Evolutionary conservation across 139 green algal species (phyloP).

Genomic region (Pycnococcus provasolii): DNA sequence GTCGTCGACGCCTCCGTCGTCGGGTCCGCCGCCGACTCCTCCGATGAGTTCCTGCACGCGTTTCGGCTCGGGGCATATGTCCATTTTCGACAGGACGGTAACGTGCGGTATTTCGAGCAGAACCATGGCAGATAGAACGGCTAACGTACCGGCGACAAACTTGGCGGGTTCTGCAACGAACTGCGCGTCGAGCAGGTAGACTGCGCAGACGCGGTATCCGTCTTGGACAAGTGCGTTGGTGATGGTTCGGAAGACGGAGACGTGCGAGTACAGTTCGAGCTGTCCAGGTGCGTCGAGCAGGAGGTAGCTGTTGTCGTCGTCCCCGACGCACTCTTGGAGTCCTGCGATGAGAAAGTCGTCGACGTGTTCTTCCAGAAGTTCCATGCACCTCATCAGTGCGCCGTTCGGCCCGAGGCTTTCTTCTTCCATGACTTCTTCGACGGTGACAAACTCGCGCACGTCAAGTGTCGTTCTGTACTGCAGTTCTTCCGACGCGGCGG

Average conservation of each 20-base stretch:
- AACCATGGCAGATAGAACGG: constrained; percentile 71
- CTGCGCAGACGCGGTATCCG: constrained; percentile 46
- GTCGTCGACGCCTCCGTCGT: too few relatives aligned
- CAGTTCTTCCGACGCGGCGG: constrained; percentile 72
- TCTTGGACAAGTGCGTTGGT: too few relatives aligned
- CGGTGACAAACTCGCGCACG: constrained; percentile 66
- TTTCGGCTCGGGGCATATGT: constrained; percentile 49
- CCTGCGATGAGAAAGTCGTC: constrained; percentile 84
- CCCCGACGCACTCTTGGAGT: constrained; percentile 52
- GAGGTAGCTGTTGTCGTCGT: constrained; percentile 90
- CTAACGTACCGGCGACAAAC: constrained; percentile 50
- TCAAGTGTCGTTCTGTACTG: constrained; percentile 74
- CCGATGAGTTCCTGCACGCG: not conserved
- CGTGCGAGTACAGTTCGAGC: constrained; percentile 96
- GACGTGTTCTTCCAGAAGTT: constrained; percentile 79
- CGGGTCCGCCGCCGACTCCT: not conserved
- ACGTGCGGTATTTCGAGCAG: constrained; percentile 92
- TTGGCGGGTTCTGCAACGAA: constrained; percentile 74
- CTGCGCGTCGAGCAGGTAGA: constrained; percentile 87
- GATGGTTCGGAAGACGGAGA: constrained; percentile 70
- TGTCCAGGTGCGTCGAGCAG: constrained; percentile 73
- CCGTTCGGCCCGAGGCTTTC: constrained; percentile 88
- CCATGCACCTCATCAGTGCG: constrained; percentile 96
- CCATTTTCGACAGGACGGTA: constrained; percentile 95
- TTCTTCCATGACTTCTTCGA: constrained; percentile 84